Percentiles rank a stretch among this genome's conserved stretches.
Conservation (phyloP, 345 rosid genomes). For the Eucalyptus dawsonii region DNA sequence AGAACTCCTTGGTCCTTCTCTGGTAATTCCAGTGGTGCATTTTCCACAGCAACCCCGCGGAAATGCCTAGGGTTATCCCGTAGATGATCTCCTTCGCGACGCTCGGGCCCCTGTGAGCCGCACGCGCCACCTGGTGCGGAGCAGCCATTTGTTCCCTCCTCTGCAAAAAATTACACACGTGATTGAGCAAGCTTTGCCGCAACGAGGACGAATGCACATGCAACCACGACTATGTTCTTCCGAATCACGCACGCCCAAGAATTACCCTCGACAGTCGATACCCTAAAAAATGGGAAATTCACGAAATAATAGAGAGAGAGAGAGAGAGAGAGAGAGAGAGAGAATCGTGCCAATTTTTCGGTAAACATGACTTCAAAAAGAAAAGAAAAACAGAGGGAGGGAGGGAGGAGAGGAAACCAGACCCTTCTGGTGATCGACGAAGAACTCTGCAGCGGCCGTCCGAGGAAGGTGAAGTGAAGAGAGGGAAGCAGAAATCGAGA, state of each 20-base stretch:
- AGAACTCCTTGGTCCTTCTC: conserved; percentile 14
- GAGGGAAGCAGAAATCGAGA: not conserved
- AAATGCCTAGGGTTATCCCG: conserved; percentile 8
- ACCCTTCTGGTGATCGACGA: not conserved
- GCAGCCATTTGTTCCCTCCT: not conserved
- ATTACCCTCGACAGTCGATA: not conserved
- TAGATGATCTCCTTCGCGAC: conserved; percentile 13
- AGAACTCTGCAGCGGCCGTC: not conserved
- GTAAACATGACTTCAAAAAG: no score
- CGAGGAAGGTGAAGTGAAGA: not conserved
- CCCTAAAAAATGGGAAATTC: not conserved
- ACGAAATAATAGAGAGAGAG: no score
- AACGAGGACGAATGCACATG: not conserved
- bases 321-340: no score
- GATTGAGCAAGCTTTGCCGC: not conserved
- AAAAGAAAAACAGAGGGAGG: no score
- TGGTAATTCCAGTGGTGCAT: conserved; percentile 35
- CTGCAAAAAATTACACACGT: not conserved
- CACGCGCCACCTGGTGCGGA: conserved; percentile 5
- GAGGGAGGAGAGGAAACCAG: not conserved
- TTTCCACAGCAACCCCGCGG: conserved; percentile 24
- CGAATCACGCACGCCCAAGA: not conserved
- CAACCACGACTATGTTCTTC: not conserved
- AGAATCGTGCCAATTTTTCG: not conserved
- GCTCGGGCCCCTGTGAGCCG: conserved; percentile 18